Base-by-base conservation (phyloP, 257 asterid species). In the Galeopsis tetrahit region DNA sequence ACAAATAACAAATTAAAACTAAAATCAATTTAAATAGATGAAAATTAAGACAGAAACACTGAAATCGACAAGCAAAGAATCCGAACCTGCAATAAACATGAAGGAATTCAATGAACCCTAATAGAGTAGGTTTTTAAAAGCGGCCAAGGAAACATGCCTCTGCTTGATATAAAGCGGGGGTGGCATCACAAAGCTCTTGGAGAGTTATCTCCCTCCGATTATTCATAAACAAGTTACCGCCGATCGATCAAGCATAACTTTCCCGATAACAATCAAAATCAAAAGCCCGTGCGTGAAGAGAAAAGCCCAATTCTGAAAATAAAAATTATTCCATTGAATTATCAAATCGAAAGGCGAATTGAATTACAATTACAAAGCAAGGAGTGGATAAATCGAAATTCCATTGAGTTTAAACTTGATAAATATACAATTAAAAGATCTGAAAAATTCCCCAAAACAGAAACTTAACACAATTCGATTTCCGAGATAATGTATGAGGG, bases 191-290 rank as follows among this genome's bases (percentile, higher is more conserved):
- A 1, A 88, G 81, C 74, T 83, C 86, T 71, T 44, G 77, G 66
- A 88, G 82, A 72, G 82, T 83, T 73, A 86, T 83, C 72, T 77
- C 85, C 75, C 78, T 78, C 77, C 81, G 84, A 68, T 75, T 84
- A 65, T 71, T 76, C 93, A 90, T 86, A 84, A 76, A 80, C 85
- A 63, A 70, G 71, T 76, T 52, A 39, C 77, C 73, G 61, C 82
- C 67, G 75, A 70, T 38, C 76, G 85, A 88, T 79, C 84, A 82
- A 81, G 66, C 89, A 88, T 86, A 72, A 79, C 70, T 71, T 44
- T 32, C 38, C 73, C 79, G 9, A 66, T 21, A 15, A 52, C 49
- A 15, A 40, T 13, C 8, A 58, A 71, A 79, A 77, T 57, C 79
- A 40, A 65, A 49, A 48, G 44, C 56, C 13, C 75, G 65, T 5